Conservation (phyloP, 768 basidiomycete species). For the Russula dissimulans region DNA sequence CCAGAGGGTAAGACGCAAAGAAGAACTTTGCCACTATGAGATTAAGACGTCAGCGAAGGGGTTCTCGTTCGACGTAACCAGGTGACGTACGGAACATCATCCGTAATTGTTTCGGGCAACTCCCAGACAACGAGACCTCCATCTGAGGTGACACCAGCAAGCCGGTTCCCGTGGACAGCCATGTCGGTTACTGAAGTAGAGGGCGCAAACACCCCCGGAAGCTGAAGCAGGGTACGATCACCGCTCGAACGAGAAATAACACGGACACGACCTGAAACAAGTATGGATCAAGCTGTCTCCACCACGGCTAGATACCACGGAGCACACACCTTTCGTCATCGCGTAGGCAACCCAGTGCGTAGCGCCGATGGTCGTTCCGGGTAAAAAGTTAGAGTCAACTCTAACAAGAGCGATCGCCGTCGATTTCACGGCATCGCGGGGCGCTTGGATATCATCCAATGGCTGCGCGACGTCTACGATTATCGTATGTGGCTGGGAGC, state of each 20-base stretch:
- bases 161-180: constrained; percentile 74
- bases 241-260: constrained; percentile 85
- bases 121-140: constrained; percentile 90
- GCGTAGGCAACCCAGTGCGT: constrained; percentile 91
- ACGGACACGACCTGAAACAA: constrained; percentile 57
- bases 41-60: constrained; percentile 6
- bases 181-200: constrained; percentile 70
- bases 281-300: not conserved
- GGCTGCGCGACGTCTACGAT: constrained; percentile 67
- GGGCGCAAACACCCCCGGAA: constrained; percentile 50
- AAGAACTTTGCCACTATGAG: constrained; percentile 50
- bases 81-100: constrained; percentile 70
- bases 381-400: constrained; percentile 75
- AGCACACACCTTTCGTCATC: constrained; percentile 63
- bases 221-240: constrained; percentile 76
- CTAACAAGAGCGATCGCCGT: constrained; percentile 84
- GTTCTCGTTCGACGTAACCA: not conserved
- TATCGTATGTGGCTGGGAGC: constrained; percentile 57
- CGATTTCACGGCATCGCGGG: constrained; percentile 71
- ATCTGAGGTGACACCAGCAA: constrained; percentile 81
- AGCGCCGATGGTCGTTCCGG: constrained; percentile 81
- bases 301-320: not conserved
- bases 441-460: constrained; percentile 67
- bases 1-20: constrained; percentile 60
- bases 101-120: constrained; percentile 70